These are phyloP conservation scores for Hypsizygus ulmarius DNA, from an alignment of 1,284 basidiomycete genomes.

Conservation along the genomic window DNA sequence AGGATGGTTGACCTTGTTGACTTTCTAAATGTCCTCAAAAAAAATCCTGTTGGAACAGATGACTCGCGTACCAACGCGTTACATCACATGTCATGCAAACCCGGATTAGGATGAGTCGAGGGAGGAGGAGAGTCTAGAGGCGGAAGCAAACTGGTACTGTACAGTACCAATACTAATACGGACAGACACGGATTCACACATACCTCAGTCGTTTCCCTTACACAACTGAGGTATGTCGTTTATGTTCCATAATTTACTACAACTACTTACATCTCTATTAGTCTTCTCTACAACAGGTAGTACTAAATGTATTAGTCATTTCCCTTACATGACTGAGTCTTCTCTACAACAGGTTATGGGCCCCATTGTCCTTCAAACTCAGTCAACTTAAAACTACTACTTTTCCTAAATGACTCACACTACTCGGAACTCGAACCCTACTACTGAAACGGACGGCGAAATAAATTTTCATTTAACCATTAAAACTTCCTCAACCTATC, in stretches of 20 bases:
- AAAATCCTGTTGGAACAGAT: too few relatives aligned
- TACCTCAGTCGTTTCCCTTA: constrained; percentile 6
- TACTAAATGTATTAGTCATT: too few relatives aligned
- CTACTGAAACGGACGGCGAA: too few relatives aligned
- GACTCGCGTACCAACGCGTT: too few relatives aligned
- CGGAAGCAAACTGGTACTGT: constrained; percentile 5
- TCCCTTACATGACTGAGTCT: constrained; percentile 1
- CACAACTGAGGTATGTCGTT: constrained; percentile 5
- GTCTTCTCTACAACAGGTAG: constrained; percentile 2
- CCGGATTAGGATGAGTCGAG: too few relatives aligned
- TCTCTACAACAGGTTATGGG: constrained; percentile 14
- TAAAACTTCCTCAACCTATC: background rate
- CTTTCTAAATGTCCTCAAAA: too few relatives aligned
- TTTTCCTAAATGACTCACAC: background rate
- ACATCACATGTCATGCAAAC: too few relatives aligned
- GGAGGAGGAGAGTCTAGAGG: too few relatives aligned
- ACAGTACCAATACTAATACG: background rate
- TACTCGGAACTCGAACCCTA: background rate
- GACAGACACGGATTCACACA: background rate
- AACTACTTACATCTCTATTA: background rate
- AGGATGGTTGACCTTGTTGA: too few relatives aligned
- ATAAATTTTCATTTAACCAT: too few relatives aligned
- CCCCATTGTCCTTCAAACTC: background rate
- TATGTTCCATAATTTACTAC: too few relatives aligned
- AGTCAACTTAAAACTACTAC: background rate